phyloP scores from a whole-genome alignment of 2,329 filamentous ascomycete genomes.

The Xylaria arbuscula region DNA sequence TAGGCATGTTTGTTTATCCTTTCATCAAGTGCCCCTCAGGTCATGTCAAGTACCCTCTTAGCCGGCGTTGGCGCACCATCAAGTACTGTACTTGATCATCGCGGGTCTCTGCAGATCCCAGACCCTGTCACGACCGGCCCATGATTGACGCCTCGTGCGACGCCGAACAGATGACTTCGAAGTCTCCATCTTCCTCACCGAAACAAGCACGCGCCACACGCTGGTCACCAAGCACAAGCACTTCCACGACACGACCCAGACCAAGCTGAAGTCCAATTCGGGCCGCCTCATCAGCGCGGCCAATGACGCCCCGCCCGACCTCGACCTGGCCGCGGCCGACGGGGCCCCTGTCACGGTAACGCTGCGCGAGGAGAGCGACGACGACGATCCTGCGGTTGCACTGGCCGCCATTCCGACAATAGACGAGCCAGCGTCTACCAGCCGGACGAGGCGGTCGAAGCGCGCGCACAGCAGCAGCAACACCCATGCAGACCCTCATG shows the following conservation, averaged over 20 bases:
- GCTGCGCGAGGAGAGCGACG: constrained; percentile 70
- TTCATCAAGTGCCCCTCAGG: constrained; percentile 14
- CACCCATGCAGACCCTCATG: constrained; percentile 41
- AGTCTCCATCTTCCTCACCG: constrained; percentile 91
- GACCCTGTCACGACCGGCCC: constrained; percentile 19
- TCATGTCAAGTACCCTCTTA: constrained; percentile 28
- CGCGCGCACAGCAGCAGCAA: constrained; percentile 50
- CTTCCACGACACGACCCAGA: constrained; percentile 69
- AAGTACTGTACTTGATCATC: constrained; percentile 36
- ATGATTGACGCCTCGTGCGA: constrained; percentile 41
- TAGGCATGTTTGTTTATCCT: constrained; percentile 54
- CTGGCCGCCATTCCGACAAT: constrained; percentile 66
- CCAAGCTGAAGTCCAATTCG: constrained; percentile 70
- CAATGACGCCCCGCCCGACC: constrained; percentile 64
- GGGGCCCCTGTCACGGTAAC: constrained; percentile 52
- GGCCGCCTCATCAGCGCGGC: constrained; percentile 68
- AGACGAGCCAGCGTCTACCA: constrained; percentile 46
- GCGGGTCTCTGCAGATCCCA: constrained; percentile 35
- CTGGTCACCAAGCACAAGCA: constrained; percentile 87
- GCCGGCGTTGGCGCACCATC: constrained; percentile 27
- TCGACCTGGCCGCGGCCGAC: constrained; percentile 54
- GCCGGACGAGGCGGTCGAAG: constrained; percentile 47
- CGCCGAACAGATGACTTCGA: constrained; percentile 84
- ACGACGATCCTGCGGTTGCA: constrained; percentile 67
- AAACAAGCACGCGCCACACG: constrained; percentile 85